These are phyloP conservation scores for Syncephalastrum contaminatum DNA, from an alignment of 371 early-diverging fungal genomes.

Conservation along the genomic window DNA sequence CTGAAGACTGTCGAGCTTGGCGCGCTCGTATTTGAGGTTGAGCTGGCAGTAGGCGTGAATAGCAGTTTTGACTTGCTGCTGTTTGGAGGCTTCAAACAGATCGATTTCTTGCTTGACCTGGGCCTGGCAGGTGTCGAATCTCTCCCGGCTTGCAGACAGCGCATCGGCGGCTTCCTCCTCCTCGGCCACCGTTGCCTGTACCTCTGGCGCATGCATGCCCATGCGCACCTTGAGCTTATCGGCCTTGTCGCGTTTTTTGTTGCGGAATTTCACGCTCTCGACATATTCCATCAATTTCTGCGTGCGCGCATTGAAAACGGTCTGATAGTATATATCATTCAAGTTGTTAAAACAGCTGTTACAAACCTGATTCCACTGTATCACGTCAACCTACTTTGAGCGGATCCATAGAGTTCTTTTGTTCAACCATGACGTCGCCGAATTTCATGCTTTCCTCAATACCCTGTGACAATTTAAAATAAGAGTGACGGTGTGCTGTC, in stretches of 20 bases:
- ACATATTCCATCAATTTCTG: conserved; percentile 58
- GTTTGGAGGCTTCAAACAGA: conserved; percentile 52
- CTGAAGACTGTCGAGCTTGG: conserved; percentile 48
- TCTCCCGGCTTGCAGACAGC: conserved; percentile 18
- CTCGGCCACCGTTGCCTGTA: conserved; percentile 45
- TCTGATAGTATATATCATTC: conserved; percentile 13
- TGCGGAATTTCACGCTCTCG: conserved; percentile 48
- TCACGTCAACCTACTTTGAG: conserved; percentile 32
- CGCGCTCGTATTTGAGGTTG: conserved; percentile 49
- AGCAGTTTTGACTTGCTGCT: conserved; percentile 41
- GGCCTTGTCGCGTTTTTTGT: conserved; percentile 46
- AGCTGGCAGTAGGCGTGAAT: conserved; percentile 50
- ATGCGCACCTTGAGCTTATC: conserved; percentile 47
- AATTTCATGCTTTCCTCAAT: conserved; percentile 55
- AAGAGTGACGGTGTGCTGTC: not conserved
- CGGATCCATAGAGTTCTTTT: conserved; percentile 55
- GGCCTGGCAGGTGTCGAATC: conserved; percentile 46
- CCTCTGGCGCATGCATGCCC: conserved; percentile 43
- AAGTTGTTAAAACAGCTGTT: not conserved
- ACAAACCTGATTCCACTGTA: not conserved
- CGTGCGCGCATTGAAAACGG: conserved; percentile 55
- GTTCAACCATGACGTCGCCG: conserved; percentile 60
- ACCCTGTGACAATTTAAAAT: conserved; percentile 15
- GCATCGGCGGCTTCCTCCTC: conserved; percentile 38
- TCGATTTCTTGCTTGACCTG: conserved; percentile 53